Evolutionary conservation across 108 stramenopile genomes (phyloP), one percentile per base, ranked within the genome.

Genomic region (Pelagomonas calceolata): DNA sequence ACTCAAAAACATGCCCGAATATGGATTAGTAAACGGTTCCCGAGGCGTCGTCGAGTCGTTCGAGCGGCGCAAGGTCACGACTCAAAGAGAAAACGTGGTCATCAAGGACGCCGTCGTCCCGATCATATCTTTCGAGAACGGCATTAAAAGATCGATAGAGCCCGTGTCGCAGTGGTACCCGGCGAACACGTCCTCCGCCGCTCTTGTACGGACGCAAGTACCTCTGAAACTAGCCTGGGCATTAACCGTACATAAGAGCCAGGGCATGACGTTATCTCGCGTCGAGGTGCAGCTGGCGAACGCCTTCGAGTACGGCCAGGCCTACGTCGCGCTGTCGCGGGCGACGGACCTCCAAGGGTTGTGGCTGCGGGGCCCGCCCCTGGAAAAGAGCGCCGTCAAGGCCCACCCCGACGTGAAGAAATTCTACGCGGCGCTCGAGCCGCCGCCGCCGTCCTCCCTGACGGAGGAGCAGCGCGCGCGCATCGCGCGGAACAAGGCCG

Each of bases 261-360:
- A 94, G 70, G 93, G 93, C 30, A 88, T 90, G 87, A 90, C 91
- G 4, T 73, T 92, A 29, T 81, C 82, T 64, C 75, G 72, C 32
- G 64, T 86, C 29, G 77, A 84, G 35, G 80, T 89, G 32, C 71
- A 85, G 65, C 71, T 94, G 34, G 39, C 63, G 15, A 79, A 84
- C 34, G 82, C 81, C 51, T 94, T 94, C 79, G 85, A 85, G 21
- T 70, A 69, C 36, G 93, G 91, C 36, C 90, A 92, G 72, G 88
- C 88, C 66, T 94, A 92, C 80, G 91, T 92, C 7, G 93, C 93
- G 0, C 80, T 91, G 39, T 83, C 81, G 33, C 84, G 93, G 31
- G 89, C 85, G 3, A 78, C 78, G 66, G 68, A 70, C 30, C 68
- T 91, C 31, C 71, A 86, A 64, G 84, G 81, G 0, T 74, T 87